Conservation (phyloP, 1,139 yeast species). For the Candida sp. region DNA sequence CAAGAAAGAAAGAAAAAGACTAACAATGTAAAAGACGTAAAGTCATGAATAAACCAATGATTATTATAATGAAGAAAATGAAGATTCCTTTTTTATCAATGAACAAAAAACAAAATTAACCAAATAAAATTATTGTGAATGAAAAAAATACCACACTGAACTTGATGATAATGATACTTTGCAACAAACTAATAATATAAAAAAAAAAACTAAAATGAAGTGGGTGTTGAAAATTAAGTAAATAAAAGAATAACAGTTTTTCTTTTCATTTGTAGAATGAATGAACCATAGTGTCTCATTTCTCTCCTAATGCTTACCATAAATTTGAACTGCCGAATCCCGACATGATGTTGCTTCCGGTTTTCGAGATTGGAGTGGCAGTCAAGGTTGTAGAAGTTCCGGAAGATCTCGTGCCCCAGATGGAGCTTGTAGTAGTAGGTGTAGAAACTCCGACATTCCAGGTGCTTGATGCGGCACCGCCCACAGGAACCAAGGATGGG, state of each 20-base stretch:
- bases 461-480: constrained; percentile 7
- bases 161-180: constrained; percentile 1
- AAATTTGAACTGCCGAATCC: constrained; percentile 11
- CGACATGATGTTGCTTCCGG: constrained; percentile 9
- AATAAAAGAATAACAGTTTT: background rate
- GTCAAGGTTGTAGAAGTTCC: constrained; percentile 9
- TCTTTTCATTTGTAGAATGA: too few relatives aligned
- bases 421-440: constrained; percentile 9
- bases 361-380: constrained; percentile 5
- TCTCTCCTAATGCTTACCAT: constrained; percentile 6
- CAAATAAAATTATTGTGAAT: background rate
- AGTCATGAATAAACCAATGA: constrained; percentile 1
- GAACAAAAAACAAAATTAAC: background rate
- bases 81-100: background rate
- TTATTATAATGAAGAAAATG: constrained; percentile 1
- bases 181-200: background rate
- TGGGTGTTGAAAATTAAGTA: background rate
- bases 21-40: constrained; percentile 2
- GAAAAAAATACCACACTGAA: background rate
- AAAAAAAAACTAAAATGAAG: background rate
- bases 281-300: background rate
- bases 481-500: constrained; percentile 19
- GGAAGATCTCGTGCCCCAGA: constrained; percentile 14
- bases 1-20: background rate
- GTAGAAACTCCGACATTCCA: constrained; percentile 8